phyloP scores from a whole-genome alignment of 75 land plant genomes.

The Sequoiadendron giganteum region DNA sequence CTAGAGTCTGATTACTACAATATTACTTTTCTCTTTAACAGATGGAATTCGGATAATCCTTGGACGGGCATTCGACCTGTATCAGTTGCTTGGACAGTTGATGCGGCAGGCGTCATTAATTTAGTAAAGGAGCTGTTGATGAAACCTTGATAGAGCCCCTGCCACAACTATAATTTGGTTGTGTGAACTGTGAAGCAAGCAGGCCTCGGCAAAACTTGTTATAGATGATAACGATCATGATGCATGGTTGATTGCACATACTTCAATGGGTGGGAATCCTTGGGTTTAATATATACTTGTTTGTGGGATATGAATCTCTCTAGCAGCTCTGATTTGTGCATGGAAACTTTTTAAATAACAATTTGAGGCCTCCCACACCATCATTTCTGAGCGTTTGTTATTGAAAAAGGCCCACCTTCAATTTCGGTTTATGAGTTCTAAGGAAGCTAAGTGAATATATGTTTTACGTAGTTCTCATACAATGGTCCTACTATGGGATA shows the following conservation, averaged over 20 bases:
- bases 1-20: not conserved
- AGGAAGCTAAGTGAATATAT: not conserved
- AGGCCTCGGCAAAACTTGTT: not conserved
- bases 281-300: not conserved
- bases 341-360: not conserved
- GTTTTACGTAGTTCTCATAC: not conserved
- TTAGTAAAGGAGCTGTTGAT: conserved; percentile 60
- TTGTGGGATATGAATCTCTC: not conserved
- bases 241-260: not conserved
- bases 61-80: conserved; percentile 78
- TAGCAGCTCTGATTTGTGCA: not conserved
- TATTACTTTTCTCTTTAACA: conserved; percentile 20
- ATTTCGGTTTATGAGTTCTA: not conserved
- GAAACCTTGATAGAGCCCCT: conserved; percentile 36
- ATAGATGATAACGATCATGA: not conserved
- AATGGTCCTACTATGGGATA: not conserved
- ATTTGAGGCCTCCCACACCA: not conserved
- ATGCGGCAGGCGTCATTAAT: conserved; percentile 54
- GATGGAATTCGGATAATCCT: conserved; percentile 86
- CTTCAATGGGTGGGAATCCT: not conserved
- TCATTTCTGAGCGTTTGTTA: not conserved
- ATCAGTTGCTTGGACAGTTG: conserved; percentile 87
- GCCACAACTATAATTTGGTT: not conserved
- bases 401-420: not conserved
- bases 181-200: not conserved